Conservation (phyloP, 179 eudicot genomes). For the Sideroxylon spinosum region DNA sequence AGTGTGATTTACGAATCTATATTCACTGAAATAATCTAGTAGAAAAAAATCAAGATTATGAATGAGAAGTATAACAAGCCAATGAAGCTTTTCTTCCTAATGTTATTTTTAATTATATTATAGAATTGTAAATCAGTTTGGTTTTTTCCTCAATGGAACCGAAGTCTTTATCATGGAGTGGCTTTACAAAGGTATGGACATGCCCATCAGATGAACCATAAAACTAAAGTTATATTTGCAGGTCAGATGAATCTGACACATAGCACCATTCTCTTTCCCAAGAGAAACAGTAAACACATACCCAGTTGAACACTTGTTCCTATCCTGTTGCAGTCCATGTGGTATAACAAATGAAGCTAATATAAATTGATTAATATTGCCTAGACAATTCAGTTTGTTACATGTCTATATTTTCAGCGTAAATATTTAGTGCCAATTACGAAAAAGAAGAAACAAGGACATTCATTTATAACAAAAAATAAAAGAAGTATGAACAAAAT, state of each 20-base stretch:
- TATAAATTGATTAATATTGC: neutral
- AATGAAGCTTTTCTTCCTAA: neutral
- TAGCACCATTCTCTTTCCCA: too few species aligned
- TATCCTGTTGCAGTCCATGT: too few species aligned
- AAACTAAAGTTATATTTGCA: neutral
- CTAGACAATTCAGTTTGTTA: neutral
- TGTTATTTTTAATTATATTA: too few species aligned
- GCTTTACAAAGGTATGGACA: neutral
- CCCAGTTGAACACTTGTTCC: neutral
- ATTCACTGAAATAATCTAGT: too few species aligned
- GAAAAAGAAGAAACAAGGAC: too few species aligned
- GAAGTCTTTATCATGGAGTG: neutral
- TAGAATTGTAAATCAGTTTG: neutral
- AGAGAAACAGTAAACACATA: neutral
- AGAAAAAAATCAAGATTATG: too few species aligned
- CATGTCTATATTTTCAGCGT: neutral
- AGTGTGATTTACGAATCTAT: too few species aligned
- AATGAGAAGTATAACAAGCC: neutral
- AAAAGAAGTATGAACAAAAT: neutral
- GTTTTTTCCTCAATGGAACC: neutral
- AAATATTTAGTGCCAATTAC: neutral
- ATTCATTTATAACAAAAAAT: neutral
- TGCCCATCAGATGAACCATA: neutral
- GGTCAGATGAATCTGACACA: neutral
- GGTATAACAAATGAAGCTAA: neutral